phyloP scores from a whole-genome alignment of 768 basidiomycete species.

The Suillus luteus region DNA sequence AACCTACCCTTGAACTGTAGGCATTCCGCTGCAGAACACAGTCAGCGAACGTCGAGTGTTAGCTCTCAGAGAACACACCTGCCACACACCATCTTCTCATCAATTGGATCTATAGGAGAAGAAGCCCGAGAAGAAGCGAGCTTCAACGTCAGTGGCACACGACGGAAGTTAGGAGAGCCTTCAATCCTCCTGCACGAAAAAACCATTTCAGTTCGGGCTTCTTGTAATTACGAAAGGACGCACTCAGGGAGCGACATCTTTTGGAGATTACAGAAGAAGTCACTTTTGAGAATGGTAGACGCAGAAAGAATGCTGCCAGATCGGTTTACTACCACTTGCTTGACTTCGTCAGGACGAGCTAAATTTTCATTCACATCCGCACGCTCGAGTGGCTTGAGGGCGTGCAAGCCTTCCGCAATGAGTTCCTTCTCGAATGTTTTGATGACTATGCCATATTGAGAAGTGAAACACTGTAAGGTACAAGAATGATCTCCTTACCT shows the following conservation, averaged over 20 bases:
- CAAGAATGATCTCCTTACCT: constrained; percentile 46
- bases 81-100: constrained; percentile 73
- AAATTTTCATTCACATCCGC: constrained; percentile 65
- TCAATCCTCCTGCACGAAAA: constrained; percentile 69
- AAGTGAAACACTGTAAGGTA: not conserved
- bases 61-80: constrained; percentile 47
- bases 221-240: constrained; percentile 29
- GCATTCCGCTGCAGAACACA: constrained; percentile 76
- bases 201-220: constrained; percentile 6
- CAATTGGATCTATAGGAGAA: constrained; percentile 34
- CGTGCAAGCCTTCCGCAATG: constrained; percentile 70
- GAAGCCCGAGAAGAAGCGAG: constrained; percentile 29
- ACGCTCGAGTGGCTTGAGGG: constrained; percentile 80
- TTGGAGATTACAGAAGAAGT: constrained; percentile 91
- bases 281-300: constrained; percentile 92
- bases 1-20: constrained; percentile 80
- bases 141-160: constrained; percentile 63
- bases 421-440: constrained; percentile 95
- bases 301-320: constrained; percentile 86
- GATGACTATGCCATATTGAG: constrained; percentile 60
- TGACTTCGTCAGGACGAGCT: constrained; percentile 90
- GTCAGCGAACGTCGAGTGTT: constrained; percentile 25
- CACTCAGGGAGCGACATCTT: constrained; percentile 96
- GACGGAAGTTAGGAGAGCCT: constrained; percentile 92
- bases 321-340: constrained; percentile 80